Evolutionary conservation across 257 asterid species (phyloP).

Genomic region (Lantana camara): DNA sequence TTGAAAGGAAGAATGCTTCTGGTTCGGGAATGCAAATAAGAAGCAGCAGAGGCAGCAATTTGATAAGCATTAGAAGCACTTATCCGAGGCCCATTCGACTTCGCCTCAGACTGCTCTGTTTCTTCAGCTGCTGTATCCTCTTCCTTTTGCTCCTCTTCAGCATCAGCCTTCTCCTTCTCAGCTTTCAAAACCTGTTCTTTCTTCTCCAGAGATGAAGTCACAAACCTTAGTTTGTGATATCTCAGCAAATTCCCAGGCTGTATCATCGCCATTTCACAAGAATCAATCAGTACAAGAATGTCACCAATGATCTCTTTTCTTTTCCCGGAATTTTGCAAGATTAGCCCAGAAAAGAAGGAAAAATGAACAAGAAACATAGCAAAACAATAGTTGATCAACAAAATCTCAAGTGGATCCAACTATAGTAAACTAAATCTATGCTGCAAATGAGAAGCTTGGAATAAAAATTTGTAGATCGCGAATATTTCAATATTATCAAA

Average conservation of each 20-base stretch:
- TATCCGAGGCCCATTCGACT: conserved; percentile 36
- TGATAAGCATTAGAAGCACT: conserved; percentile 75
- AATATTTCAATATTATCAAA: not conserved
- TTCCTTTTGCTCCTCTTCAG: conserved; percentile 37
- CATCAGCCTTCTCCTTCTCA: conserved; percentile 53
- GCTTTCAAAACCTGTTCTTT: conserved; percentile 59
- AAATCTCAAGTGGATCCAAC: not conserved
- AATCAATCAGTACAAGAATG: not conserved
- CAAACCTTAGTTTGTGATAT: conserved; percentile 51
- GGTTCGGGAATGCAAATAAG: conserved; percentile 87
- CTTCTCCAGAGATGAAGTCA: conserved; percentile 87
- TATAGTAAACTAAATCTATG: not conserved
- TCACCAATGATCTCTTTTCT: too few species aligned
- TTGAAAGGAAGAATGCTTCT: conserved; percentile 65
- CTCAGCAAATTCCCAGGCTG: conserved; percentile 76
- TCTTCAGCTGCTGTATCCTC: conserved; percentile 31
- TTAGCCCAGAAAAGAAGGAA: too few species aligned
- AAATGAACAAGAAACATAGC: not conserved
- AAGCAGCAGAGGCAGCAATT: conserved; percentile 94
- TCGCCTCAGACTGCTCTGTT: conserved; percentile 28
- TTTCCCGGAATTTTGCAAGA: not conserved
- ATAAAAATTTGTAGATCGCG: not conserved
- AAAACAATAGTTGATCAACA: not conserved
- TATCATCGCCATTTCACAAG: conserved; percentile 22
- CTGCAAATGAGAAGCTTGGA: not conserved